A percentile compares a stretch with the other conserved stretches of the same genome.
These are phyloP conservation scores for Telopea speciosissima DNA, from an alignment of 177 flowering plant species.

Conservation along the genomic window DNA sequence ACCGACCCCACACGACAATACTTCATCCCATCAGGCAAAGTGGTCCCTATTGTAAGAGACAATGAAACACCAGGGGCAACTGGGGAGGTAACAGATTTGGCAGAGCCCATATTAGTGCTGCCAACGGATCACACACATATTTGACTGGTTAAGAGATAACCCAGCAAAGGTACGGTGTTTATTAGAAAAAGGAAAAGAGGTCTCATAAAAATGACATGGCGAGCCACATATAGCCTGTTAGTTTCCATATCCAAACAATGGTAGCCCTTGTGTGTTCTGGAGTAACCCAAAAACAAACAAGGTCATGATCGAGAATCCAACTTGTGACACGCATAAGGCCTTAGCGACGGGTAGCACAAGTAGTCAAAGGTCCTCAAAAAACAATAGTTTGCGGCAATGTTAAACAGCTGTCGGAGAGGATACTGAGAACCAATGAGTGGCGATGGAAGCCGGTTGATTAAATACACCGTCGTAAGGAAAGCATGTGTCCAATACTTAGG, in stretches of 20 bases:
- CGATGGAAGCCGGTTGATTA: slow-evolving; percentile 1
- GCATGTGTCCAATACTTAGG: background rate
- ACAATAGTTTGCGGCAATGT: too few species aligned
- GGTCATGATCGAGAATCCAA: background rate
- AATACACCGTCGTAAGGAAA: background rate
- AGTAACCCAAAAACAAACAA: slow-evolving; percentile 6
- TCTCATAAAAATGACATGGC: background rate
- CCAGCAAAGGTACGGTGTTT: too few species aligned
- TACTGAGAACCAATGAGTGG: background rate
- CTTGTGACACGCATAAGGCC: background rate
- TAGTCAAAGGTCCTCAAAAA: background rate
- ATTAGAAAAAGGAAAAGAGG: too few species aligned
- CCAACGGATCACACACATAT: too few species aligned
- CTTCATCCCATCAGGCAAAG: too few species aligned
- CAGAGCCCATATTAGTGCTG: too few species aligned
- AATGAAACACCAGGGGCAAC: too few species aligned
- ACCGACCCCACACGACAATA: too few species aligned
- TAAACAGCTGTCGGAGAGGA: background rate
- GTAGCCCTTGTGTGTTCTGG: background rate
- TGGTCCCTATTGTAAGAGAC: too few species aligned
- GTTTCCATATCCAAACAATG: background rate
- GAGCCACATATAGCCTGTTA: background rate
- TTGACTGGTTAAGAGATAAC: too few species aligned
- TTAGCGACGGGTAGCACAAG: background rate
- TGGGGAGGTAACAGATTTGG: too few species aligned